phyloP scores from a whole-genome alignment of 2,329 filamentous ascomycete species.

The Talaromyces islandicus region DNA sequence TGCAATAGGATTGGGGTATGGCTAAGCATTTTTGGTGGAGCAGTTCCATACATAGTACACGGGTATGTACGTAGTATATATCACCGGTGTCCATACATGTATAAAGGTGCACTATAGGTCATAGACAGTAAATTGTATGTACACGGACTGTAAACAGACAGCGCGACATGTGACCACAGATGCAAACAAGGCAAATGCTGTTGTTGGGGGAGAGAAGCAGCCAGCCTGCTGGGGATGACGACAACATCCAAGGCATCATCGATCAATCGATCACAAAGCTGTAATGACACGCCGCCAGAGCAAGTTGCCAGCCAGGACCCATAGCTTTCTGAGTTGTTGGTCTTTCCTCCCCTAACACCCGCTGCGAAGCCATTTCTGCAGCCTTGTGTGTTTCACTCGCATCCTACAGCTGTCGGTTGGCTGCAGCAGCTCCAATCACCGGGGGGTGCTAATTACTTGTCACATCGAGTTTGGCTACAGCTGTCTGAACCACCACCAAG shows the following conservation, averaged over 20 bases:
- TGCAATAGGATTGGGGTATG: neutral
- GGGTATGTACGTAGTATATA: neutral
- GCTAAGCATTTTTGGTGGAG: neutral
- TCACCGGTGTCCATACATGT: neutral
- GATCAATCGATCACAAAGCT: no score
- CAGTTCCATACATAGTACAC: neutral
- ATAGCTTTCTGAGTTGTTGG: neutral
- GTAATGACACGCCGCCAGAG: neutral
- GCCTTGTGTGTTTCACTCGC: neutral
- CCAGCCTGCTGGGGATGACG: neutral
- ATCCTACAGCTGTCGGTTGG: neutral
- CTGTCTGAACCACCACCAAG: neutral
- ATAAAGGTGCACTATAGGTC: neutral
- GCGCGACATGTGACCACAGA: neutral
- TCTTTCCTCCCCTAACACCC: neutral
- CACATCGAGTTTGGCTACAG: neutral
- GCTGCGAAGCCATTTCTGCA: neutral
- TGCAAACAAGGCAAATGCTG: neutral
- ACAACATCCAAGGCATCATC: neutral
- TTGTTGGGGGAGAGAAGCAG: neutral
- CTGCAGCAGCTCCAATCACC: neutral
- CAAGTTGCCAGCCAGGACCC: neutral
- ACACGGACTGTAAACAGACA: neutral
- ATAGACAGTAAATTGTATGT: neutral
- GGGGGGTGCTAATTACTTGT: neutral